Evolutionary conservation across 371 early-diverging fungal genomes (phyloP).

Genomic region (Zychaea mexicana): DNA sequence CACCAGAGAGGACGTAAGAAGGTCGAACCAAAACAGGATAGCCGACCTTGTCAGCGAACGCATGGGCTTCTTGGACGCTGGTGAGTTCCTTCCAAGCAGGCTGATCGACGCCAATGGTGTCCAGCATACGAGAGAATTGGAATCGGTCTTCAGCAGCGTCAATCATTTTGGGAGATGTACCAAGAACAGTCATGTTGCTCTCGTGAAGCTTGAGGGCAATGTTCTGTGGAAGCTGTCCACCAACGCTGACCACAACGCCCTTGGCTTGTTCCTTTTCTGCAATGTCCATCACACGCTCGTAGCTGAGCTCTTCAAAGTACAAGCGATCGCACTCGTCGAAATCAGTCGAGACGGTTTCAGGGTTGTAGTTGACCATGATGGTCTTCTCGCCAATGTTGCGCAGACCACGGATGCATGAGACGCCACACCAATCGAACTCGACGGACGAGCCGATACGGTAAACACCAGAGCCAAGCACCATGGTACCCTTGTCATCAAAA

Average conservation of each 20-base stretch:
- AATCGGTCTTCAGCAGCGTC: slow-evolving; percentile 92
- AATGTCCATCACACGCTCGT: slow-evolving; percentile 94
- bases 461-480: slow-evolving; percentile 94
- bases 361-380: slow-evolving; percentile 96
- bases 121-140: slow-evolving; percentile 88
- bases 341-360: slow-evolving; percentile 95
- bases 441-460: slow-evolving; percentile 94
- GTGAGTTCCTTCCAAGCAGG: slow-evolving; percentile 93
- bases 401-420: slow-evolving; percentile 79
- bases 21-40: slow-evolving; percentile 96
- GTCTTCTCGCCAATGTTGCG: slow-evolving; percentile 78
- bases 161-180: slow-evolving; percentile 87
- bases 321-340: slow-evolving; percentile 94
- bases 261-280: slow-evolving; percentile 79
- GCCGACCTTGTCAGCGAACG: slow-evolving; percentile 80
- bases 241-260: slow-evolving; percentile 87
- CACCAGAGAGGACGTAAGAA: slow-evolving; percentile 93
- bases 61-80: slow-evolving; percentile 73
- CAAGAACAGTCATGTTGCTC: slow-evolving; percentile 74
- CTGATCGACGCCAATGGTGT: slow-evolving; percentile 90
- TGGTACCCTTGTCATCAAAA: slow-evolving; percentile 85
- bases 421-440: slow-evolving; percentile 95
- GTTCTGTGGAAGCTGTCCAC: slow-evolving; percentile 94
- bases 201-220: slow-evolving; percentile 82
- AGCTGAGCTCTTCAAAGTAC: slow-evolving; percentile 90